Evolutionary conservation across 1,139 yeast species (phyloP).

Genomic region (Blastobotrys raffinosifermentans): DNA sequence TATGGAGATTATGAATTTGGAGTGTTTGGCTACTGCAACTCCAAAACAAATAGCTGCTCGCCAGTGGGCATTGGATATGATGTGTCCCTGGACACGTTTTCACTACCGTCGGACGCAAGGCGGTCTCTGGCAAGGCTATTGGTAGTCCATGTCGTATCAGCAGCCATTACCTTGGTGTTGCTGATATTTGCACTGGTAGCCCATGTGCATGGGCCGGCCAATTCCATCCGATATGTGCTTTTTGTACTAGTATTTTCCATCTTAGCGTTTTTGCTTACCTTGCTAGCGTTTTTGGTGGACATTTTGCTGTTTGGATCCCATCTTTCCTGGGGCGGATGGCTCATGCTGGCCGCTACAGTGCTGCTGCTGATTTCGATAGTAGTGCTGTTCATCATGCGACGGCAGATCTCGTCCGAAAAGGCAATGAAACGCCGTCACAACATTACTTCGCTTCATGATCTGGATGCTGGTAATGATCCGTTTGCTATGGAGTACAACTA

Average conservation of each 20-base stretch:
- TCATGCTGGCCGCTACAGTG: constrained; percentile 41
- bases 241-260: constrained; percentile 39
- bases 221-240: constrained; percentile 35
- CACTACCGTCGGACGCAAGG: constrained; percentile 53
- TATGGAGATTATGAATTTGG: constrained; percentile 61
- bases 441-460: constrained; percentile 22
- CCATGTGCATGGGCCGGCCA: constrained; percentile 36
- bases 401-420: constrained; percentile 46
- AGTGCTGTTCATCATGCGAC: constrained; percentile 44
- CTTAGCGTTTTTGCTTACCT: constrained; percentile 43
- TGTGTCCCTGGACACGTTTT: constrained; percentile 36
- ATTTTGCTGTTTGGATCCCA: constrained; percentile 48
- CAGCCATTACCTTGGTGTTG: constrained; percentile 63
- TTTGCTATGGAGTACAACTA: constrained; percentile 9
- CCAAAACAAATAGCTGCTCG: constrained; percentile 44
- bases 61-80: constrained; percentile 46
- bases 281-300: constrained; percentile 51
- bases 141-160: constrained; percentile 75
- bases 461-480: constrained; percentile 11
- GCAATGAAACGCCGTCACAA: constrained; percentile 32
- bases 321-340: constrained; percentile 53
- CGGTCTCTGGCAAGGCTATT: constrained; percentile 63
- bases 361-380: constrained; percentile 40
- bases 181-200: constrained; percentile 36
- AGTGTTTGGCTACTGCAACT: constrained; percentile 73